These are phyloP conservation scores for Candida quercuum DNA, from an alignment of 805 yeast genomes.

Conservation along the genomic window DNA sequence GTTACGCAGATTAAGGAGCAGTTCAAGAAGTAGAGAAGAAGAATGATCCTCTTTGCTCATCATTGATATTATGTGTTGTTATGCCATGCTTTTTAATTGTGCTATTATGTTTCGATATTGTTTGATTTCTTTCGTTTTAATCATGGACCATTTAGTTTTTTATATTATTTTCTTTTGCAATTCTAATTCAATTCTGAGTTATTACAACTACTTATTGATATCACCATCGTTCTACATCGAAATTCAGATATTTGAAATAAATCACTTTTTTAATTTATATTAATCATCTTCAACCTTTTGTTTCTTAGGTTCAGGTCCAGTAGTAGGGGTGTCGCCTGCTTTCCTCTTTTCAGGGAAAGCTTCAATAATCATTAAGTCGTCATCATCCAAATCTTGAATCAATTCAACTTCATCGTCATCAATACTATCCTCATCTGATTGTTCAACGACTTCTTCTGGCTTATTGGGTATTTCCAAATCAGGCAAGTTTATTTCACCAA, in stretches of 20 bases:
- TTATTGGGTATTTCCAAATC: slow-evolving; percentile 27
- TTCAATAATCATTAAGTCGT: slow-evolving; percentile 18
- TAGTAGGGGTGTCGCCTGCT: slow-evolving; percentile 5
- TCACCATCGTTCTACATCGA: too few relatives aligned
- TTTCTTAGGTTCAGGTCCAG: slow-evolving; percentile 8
- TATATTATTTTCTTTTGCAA: not conserved
- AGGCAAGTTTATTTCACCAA: slow-evolving; percentile 24
- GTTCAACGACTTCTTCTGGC: slow-evolving; percentile 16
- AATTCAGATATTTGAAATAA: too few relatives aligned
- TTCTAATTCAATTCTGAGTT: too few relatives aligned
- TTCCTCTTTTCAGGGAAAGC: slow-evolving; percentile 19
- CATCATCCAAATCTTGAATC: slow-evolving; percentile 13
- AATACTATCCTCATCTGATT: slow-evolving; percentile 20
- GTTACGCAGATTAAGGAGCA: slow-evolving; percentile 39
- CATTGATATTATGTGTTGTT: not conserved
- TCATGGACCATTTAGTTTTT: not conserved
- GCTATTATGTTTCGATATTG: not conserved
- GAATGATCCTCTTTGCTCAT: too few relatives aligned
- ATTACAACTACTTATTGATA: too few relatives aligned
- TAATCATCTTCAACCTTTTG: slow-evolving; percentile 6
- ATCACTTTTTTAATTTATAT: too few relatives aligned
- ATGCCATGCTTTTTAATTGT: not conserved
- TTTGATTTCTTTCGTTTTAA: not conserved
- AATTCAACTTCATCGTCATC: slow-evolving; percentile 15
- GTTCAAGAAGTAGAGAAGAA: slow-evolving; percentile 24